Evolutionary conservation across 768 basidiomycete genomes (phyloP).

Genomic region (Podaxis rugospora): DNA sequence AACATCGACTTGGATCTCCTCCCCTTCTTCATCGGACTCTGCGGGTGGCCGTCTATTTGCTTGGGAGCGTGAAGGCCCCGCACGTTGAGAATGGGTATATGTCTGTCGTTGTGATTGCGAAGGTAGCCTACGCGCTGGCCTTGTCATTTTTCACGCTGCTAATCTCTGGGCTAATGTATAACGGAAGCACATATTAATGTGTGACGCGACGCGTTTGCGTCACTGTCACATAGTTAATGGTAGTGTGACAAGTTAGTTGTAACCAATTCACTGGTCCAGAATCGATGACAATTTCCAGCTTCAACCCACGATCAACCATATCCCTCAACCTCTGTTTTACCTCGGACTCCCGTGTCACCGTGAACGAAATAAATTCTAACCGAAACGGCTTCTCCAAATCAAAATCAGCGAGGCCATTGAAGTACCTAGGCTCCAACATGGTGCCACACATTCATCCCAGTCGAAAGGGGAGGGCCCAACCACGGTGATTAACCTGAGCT

Average conservation of each 20-base stretch:
- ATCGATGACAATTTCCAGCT: background rate
- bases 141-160: slow-evolving; percentile 3
- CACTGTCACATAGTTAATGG: background rate
- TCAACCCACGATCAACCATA: background rate
- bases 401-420: background rate
- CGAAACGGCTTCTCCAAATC: background rate
- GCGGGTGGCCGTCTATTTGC: background rate
- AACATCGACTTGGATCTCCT: background rate
- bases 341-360: background rate
- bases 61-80: slow-evolving; percentile 9
- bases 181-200: background rate
- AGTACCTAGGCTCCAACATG: background rate
- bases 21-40: slow-evolving; percentile 11
- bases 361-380: background rate
- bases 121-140: slow-evolving; percentile 6
- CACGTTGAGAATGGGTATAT: slow-evolving; percentile 6
- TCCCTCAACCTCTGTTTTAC: background rate
- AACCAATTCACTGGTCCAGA: background rate
- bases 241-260: too few species aligned
- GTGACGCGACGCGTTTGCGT: slow-evolving; percentile 5
- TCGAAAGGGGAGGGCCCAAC: background rate
- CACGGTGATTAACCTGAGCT: background rate
- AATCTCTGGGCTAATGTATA: background rate
- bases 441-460: background rate
- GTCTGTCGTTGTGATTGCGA: slow-evolving; percentile 4